Percentiles rank a stretch among this genome's conserved stretches.
Evolutionary conservation across 2,329 filamentous ascomycete species (phyloP).

Genomic region (Talaromyces sp.): DNA sequence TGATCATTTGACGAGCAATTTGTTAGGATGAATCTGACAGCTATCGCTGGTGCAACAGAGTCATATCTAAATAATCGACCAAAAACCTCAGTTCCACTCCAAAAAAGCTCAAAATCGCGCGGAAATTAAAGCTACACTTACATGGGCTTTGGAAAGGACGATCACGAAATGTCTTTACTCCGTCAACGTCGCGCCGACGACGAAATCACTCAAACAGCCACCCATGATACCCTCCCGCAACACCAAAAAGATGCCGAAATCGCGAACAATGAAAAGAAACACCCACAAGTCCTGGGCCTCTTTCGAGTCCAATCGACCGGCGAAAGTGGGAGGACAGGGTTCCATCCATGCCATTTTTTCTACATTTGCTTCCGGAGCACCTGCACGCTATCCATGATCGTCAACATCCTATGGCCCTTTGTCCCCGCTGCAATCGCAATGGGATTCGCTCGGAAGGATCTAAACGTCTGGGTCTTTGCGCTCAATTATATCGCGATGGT

Average conservation of each 20-base stretch:
- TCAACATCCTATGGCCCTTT: constrained; percentile 73
- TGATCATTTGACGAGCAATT: neutral
- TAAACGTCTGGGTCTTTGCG: constrained; percentile 65
- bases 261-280: neutral
- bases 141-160: neutral
- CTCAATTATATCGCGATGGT: constrained; percentile 76
- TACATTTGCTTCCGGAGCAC: constrained; percentile 64
- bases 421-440: constrained; percentile 71
- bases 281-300: neutral
- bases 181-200: constrained; percentile 16
- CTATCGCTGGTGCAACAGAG: neutral
- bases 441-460: constrained; percentile 55
- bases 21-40: neutral
- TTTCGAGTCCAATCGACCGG: constrained; percentile 48
- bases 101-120: neutral
- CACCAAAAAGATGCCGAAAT: constrained; percentile 9
- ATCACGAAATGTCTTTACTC: constrained; percentile 16
- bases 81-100: neutral
- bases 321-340: constrained; percentile 66
- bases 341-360: constrained; percentile 65
- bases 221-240: constrained; percentile 13
- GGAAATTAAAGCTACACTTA: neutral
- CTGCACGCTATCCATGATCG: constrained; percentile 61
- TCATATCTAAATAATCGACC: neutral
- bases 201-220: constrained; percentile 5